Base-by-base conservation (phyloP, 1,139 yeast species). In the Yamadazyma trypodendri region DNA sequence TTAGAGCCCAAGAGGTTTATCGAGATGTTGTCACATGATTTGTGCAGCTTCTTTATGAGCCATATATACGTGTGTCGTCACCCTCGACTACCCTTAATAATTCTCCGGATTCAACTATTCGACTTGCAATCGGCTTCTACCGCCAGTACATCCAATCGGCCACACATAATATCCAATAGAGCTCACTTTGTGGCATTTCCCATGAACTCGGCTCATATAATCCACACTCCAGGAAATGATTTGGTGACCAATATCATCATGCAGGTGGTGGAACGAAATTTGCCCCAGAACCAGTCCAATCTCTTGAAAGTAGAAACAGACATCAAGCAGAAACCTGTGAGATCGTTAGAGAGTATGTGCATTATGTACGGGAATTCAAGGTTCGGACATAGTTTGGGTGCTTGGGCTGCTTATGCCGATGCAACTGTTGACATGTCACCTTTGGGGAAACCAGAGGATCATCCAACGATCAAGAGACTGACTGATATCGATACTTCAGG, bases 321-420 rank as follows among this genome's bases (percentile, higher is more conserved):
- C 8, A 41, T 45, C 4, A 53, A 60, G 3, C 77, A 73, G 28
- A 60, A 66, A 13, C 79, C 88, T 0, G 66, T 81, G 2, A 61
- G 72, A 33, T 76, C 83, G 2, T 55, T 81, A 20, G 74, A 73
- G 31, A 61, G 82, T 0, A 72, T 80, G 65, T 72, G 75, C 38
- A 65, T 79, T 2, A 52, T 81, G 10, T 72, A 76, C 40, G 90
- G 90, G 4, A 70, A 70, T 24, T 77, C 87, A 0, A 62, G 89
- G 37, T 76, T 75, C 48, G 68, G 80, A 1, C 63, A 72, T 29
- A 70, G 87, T 18, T 53, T 81, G 40, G 92, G 89, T 0, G 68
- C 77, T 4, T 85, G 94, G 94, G 56, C 77, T 0, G 74, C 80
- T 0, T 85, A 84, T 55, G 89, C 92, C 0, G 79, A 80, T 48